Evolutionary conservation across 1,139 yeast genomes (phyloP).

Genomic region (Blastobotrys persicus): DNA sequence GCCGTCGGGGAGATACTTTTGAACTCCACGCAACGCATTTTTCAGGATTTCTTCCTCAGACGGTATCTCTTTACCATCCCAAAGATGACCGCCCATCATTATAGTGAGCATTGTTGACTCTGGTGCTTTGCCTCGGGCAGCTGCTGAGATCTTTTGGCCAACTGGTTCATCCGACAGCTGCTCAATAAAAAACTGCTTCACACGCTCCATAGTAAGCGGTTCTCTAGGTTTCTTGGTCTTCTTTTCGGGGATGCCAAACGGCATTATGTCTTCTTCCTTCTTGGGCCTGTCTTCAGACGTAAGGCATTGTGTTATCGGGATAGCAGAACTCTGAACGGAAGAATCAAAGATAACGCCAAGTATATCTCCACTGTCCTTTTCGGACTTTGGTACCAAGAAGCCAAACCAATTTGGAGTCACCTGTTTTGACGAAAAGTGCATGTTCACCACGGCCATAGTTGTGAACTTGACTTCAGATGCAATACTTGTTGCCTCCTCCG

Average conservation of each 20-base stretch:
- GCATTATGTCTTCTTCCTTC: not conserved
- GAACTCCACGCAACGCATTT: conserved; percentile 49
- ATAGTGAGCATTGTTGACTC: conserved; percentile 64
- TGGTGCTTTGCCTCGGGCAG: not conserved
- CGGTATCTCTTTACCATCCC: conserved; percentile 34
- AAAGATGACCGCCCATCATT: conserved; percentile 85
- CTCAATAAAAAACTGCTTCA: conserved; percentile 13
- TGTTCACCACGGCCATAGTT: conserved; percentile 39
- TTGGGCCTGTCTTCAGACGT: conserved; percentile 1
- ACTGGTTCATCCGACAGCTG: conserved; percentile 16
- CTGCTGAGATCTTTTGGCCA: not conserved
- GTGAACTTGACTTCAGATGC: conserved; percentile 29
- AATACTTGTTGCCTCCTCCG: conserved; percentile 20
- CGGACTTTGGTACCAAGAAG: conserved; percentile 67
- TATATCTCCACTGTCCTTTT: conserved; percentile 55
- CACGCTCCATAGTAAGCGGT: conserved; percentile 5
- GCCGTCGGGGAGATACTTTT: conserved; percentile 44
- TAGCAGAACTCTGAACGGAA: conserved; percentile 49
- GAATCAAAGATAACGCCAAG: conserved; percentile 92
- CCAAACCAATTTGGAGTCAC: conserved; percentile 67
- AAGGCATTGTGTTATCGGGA: conserved; percentile 17
- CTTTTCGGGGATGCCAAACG: not conserved
- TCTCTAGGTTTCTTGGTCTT: not conserved
- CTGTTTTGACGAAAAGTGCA: conserved; percentile 31
- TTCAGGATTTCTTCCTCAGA: conserved; percentile 40